Evolutionary conservation across 2,329 filamentous ascomycete genomes (phyloP), one percentile per base, ranked within the genome.

Genomic region (Dothideomycetidae sp.): DNA sequence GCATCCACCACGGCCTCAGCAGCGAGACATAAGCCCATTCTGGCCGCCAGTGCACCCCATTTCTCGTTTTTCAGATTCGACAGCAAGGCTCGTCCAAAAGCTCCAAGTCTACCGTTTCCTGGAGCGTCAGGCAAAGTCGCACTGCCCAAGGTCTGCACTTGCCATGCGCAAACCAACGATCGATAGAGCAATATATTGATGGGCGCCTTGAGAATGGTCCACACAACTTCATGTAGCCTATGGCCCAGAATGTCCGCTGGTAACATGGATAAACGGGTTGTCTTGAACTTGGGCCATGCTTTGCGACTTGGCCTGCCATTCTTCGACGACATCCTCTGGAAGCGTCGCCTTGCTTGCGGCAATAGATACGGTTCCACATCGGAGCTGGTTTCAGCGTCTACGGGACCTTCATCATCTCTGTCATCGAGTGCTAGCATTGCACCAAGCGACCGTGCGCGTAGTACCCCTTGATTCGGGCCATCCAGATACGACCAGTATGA

Each of bases 1-100:
- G 37, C 31, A 15, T 42, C 40, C 9, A 42, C 15, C 7, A 19
- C 29, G 14, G 39, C 39, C 15, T 44, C 36, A 31, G 42, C 21
- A 10, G 29, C 31, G 31, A 44, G 18, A 15, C 43, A 44, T 17
- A 44, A 32, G 12, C 40, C 43, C 5, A 44, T 32, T 32, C 42
- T 44, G 15, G 34, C 29, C 17, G 29, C 11, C 10, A 35, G 16
- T 34, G n/a, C 12, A 3, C 39, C 29, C 33, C 33, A 41, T n/a
- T 26, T 26, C 21, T 26, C 21, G n/a, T 26, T n/a, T n/a, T 26
- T 26, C 21, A 26, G n/a, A 7, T 7, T 26, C 21, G 7, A 7
- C 21, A 26, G 21, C 7, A 26, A 26, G n/a, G 7, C 21, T 26
- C 21, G 7, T 7, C 7, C 7, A 26, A 26, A 7, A n/a, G n/a